phyloP scores from a whole-genome alignment of 169 alveolate genomes.

The Plasmodium vinckei region DNA sequence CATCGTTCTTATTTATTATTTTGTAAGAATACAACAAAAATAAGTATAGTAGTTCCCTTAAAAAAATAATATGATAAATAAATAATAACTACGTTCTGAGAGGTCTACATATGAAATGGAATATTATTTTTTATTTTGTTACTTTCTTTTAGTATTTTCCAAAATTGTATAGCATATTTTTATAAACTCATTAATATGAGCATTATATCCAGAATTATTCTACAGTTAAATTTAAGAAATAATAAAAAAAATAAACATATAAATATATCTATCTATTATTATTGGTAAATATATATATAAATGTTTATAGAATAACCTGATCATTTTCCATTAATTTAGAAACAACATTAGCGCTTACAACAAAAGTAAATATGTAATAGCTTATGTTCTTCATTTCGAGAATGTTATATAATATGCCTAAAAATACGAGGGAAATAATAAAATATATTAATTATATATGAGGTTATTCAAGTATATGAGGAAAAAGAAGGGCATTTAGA shows the following conservation, averaged over 20 bases:
- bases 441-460: not conserved
- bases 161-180: constrained; percentile 28
- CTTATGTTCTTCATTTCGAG: constrained; percentile 41
- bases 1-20: constrained; percentile 34
- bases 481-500: not conserved
- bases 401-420: constrained; percentile 48
- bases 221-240: not conserved
- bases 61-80: constrained; percentile 5
- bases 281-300: not conserved
- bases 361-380: constrained; percentile 44
- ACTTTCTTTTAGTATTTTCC: constrained; percentile 51
- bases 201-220: constrained; percentile 10
- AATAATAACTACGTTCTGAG: not conserved
- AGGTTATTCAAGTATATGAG: not conserved
- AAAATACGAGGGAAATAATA: not conserved
- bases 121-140: constrained; percentile 7
- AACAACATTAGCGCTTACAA: constrained; percentile 39
- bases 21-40: constrained; percentile 40
- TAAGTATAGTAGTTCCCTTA: constrained; percentile 31
- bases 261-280: not conserved
- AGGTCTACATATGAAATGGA: not conserved
- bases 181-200: constrained; percentile 18
- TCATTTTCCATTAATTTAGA: constrained; percentile 10
- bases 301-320: constrained; percentile 20
- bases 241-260: not conserved